phyloP scores from a whole-genome alignment of 345 rosid genomes.

The Capsella bursapastoris region DNA sequence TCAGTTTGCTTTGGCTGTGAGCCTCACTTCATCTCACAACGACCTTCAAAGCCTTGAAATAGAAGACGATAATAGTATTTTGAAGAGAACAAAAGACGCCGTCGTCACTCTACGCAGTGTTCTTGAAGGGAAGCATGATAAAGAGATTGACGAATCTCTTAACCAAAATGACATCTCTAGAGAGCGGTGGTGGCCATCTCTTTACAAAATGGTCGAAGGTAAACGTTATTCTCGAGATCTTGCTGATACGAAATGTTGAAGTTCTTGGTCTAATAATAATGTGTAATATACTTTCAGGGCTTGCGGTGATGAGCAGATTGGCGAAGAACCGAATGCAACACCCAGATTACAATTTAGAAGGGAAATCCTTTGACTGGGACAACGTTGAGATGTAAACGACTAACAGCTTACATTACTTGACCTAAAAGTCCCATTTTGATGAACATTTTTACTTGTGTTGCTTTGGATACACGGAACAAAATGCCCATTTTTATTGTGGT shows the following conservation, averaged over 20 bases:
- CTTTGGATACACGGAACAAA: constrained; percentile 32
- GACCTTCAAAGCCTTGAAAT: constrained; percentile 64
- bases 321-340: constrained; percentile 58
- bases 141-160: constrained; percentile 61
- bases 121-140: constrained; percentile 79
- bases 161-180: constrained; percentile 54
- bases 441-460: neutral
- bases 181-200: constrained; percentile 92
- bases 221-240: constrained; percentile 8
- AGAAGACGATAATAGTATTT: constrained; percentile 59
- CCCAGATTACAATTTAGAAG: constrained; percentile 49
- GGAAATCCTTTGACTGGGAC: constrained; percentile 67
- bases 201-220: constrained; percentile 92
- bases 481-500: constrained; percentile 12
- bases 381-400: constrained; percentile 50
- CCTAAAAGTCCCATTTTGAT: constrained; percentile 17
- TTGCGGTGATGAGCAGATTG: constrained; percentile 79
- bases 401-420: neutral
- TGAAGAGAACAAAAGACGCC: constrained; percentile 79
- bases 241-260: neutral
- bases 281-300: constrained; percentile 57
- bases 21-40: constrained; percentile 73
- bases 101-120: constrained; percentile 73
- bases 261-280: constrained; percentile 9
- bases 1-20: constrained; percentile 68